Evolutionary conservation across 2,329 filamentous ascomycete species (phyloP).

Genomic region (Aaosphaeria pasadenensis): DNA sequence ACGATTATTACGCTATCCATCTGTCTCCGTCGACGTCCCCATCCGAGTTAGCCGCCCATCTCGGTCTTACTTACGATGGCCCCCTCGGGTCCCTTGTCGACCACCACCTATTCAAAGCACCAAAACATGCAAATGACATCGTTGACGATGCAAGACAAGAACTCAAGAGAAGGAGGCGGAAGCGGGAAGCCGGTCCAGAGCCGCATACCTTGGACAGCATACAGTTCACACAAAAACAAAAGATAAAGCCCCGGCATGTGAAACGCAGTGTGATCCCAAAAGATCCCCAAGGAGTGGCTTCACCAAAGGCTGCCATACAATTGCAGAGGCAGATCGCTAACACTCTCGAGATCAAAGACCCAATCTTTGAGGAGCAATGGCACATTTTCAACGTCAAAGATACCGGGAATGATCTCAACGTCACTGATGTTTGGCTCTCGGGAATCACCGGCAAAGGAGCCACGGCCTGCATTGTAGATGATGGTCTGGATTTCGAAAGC

Average conservation of each 20-base stretch:
- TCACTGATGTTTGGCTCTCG: slow-evolving; percentile 88
- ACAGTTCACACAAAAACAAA: slow-evolving; percentile 76
- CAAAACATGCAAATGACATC: slow-evolving; percentile 54
- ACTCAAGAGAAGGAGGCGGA: slow-evolving; percentile 58
- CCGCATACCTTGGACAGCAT: slow-evolving; percentile 68
- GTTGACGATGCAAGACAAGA: slow-evolving; percentile 52
- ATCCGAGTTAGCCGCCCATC: slow-evolving; percentile 63
- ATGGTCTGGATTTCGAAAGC: slow-evolving; percentile 94
- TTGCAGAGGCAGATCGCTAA: slow-evolving; percentile 41
- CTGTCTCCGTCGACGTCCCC: slow-evolving; percentile 67
- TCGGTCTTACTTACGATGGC: slow-evolving; percentile 80
- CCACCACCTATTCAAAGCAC: slow-evolving; percentile 83
- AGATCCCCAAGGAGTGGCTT: slow-evolving; percentile 2
- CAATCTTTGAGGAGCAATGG: slow-evolving; percentile 94
- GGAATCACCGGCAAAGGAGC: slow-evolving; percentile 86
- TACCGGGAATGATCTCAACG: slow-evolving; percentile 87
- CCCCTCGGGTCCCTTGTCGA: slow-evolving; percentile 71
- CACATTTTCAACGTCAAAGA: slow-evolving; percentile 84
- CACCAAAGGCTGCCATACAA: slow-evolving; percentile 46
- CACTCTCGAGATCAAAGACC: slow-evolving; percentile 75
- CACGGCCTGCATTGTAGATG: slow-evolving; percentile 92
- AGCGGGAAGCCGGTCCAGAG: slow-evolving; percentile 50
- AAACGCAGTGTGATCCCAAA: slow-evolving; percentile 51
- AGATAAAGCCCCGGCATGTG: slow-evolving; percentile 58
- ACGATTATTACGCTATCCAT: slow-evolving; percentile 93